These are phyloP conservation scores for Backusella tuberculispora DNA, from an alignment of 192 early-diverging fungal genomes.

Conservation along the genomic window DNA sequence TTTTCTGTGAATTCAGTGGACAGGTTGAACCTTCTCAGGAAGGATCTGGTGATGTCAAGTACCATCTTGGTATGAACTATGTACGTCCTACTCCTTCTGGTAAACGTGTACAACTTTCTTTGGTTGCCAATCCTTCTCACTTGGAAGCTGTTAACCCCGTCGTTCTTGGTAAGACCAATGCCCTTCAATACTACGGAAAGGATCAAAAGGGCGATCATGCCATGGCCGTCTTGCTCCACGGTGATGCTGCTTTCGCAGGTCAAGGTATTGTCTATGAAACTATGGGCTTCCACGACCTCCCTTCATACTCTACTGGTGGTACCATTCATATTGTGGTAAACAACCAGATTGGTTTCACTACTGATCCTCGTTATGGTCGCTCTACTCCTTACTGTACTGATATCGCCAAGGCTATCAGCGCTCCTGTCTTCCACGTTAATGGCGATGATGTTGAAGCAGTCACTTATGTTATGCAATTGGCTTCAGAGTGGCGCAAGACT, in stretches of 20 bases:
- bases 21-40: conserved; percentile 84
- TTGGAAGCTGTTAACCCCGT: conserved; percentile 98
- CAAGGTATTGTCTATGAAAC: conserved; percentile 99
- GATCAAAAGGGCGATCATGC: conserved; percentile 81
- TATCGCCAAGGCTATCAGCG: conserved; percentile 94
- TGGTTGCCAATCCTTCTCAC: conserved; percentile 98
- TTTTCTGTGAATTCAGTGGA: conserved; percentile 98
- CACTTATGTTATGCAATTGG: conserved; percentile 91
- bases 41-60: conserved; percentile 96
- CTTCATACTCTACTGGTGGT: conserved; percentile 96
- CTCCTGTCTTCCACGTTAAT: conserved; percentile 99
- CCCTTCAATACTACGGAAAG: conserved; percentile 91
- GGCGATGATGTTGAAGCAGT: conserved; percentile 98
- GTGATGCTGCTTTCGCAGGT: conserved; percentile 97
- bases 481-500: conserved; percentile 93
- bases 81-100: conserved; percentile 95
- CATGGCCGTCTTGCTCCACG: conserved; percentile 96
- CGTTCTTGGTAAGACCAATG: conserved; percentile 97
- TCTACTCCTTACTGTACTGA: conserved; percentile 98
- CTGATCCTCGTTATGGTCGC: conserved; percentile 93
- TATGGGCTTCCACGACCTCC: conserved; percentile 94
- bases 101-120: conserved; percentile 94
- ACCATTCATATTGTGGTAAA: conserved; percentile 97
- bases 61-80: conserved; percentile 95
- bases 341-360: conserved; percentile 99